These are phyloP conservation scores for Quercus ilex DNA, from an alignment of 306 rosid genomes.

Conservation along the genomic window DNA sequence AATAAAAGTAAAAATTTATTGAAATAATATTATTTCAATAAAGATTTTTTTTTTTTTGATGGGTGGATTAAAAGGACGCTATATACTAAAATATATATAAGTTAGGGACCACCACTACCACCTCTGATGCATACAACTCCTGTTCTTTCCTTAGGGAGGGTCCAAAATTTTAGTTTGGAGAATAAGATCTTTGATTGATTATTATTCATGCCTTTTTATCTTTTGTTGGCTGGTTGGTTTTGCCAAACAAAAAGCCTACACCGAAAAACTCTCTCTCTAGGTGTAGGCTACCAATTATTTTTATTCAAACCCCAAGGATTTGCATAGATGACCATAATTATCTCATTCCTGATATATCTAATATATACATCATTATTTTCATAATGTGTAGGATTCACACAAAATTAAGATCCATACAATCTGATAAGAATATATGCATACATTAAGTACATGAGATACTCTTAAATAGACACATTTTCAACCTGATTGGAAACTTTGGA, in stretches of 20 bases:
- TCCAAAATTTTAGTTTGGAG: constrained; percentile 24
- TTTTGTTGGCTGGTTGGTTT: constrained; percentile 33
- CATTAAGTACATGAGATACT: too few relatives aligned
- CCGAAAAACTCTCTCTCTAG: too few relatives aligned
- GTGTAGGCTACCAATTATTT: too few relatives aligned
- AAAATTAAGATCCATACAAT: too few relatives aligned
- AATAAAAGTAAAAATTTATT: neutral
- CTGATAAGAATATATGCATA: too few relatives aligned
- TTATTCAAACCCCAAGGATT: too few relatives aligned
- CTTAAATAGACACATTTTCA: too few relatives aligned
- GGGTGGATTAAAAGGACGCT: neutral
- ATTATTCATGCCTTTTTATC: constrained; percentile 20
- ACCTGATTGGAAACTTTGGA: too few relatives aligned
- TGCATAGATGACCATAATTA: too few relatives aligned
- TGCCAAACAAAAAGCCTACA: constrained; percentile 15
- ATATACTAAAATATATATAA: neutral
- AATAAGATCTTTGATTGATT: constrained; percentile 31
- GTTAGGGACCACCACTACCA: constrained; percentile 38
- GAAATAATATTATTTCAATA: neutral
- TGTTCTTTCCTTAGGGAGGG: constrained; percentile 24
- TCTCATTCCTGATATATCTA: too few relatives aligned
- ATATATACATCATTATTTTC: too few relatives aligned
- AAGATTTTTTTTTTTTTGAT: neutral
- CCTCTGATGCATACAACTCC: neutral
- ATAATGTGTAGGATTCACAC: too few relatives aligned